These are phyloP conservation scores for Apiospora kogelbergensis DNA, from an alignment of 2,329 filamentous ascomycete species.

Conservation along the genomic window DNA sequence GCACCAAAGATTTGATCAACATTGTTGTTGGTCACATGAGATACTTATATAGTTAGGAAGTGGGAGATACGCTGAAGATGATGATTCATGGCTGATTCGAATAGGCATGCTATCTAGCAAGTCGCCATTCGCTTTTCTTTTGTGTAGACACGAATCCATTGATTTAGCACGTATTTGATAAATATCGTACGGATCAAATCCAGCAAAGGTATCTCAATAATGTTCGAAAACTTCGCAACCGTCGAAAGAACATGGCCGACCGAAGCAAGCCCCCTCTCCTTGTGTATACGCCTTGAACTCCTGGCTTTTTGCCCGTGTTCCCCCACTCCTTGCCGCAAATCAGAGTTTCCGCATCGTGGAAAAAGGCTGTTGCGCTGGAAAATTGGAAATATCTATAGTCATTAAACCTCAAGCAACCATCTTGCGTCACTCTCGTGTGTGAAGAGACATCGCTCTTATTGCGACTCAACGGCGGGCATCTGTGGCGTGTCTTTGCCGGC, in stretches of 20 bases:
- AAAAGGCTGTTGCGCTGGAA: neutral
- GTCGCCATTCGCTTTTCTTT: neutral
- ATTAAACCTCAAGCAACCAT: neutral
- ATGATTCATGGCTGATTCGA: neutral
- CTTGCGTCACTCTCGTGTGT: neutral
- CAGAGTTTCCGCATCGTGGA: neutral
- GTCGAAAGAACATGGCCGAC: neutral
- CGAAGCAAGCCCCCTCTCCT: neutral
- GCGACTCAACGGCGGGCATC: neutral
- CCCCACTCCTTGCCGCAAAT: neutral
- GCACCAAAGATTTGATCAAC: neutral
- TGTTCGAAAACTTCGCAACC: neutral
- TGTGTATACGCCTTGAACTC: slow-evolving; percentile 1
- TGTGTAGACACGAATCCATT: neutral
- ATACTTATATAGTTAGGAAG: neutral
- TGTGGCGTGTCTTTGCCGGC: slow-evolving; percentile 11
- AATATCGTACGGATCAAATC: neutral
- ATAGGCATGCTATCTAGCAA: neutral
- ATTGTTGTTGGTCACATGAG: neutral
- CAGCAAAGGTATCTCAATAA: neutral
- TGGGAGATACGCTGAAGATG: neutral
- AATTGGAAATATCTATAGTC: neutral
- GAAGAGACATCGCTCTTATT: neutral
- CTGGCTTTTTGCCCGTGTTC: neutral
- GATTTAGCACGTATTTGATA: neutral